Evolutionary conservation across 768 basidiomycete genomes (phyloP).

Genomic region (Lentinula lateritia): DNA sequence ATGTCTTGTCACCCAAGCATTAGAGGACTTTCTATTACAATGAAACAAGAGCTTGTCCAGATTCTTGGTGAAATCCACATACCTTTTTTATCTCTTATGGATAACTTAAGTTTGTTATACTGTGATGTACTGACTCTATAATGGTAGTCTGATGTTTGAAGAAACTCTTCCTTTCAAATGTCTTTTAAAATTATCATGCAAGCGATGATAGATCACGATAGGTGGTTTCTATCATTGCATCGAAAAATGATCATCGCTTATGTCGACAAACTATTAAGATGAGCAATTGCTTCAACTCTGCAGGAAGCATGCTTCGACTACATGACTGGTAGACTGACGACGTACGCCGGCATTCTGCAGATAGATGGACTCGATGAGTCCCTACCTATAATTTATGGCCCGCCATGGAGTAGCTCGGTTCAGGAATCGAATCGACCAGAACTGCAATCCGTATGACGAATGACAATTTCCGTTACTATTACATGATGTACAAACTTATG

Average conservation of each 20-base stretch:
- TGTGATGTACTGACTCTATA: too few relatives aligned
- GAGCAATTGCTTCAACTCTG: not conserved
- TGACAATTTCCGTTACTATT: not conserved
- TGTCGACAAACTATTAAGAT: not conserved
- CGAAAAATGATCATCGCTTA: not conserved
- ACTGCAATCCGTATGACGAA: not conserved
- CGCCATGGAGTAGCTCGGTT: too few relatives aligned
- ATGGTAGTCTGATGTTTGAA: too few relatives aligned
- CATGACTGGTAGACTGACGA: not conserved
- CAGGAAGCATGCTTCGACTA: not conserved
- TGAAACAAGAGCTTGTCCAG: not conserved
- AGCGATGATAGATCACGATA: not conserved
- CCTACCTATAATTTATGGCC: too few relatives aligned
- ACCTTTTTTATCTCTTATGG: not conserved
- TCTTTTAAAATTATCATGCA: not conserved
- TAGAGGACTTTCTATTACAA: not conserved
- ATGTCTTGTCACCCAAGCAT: not conserved
- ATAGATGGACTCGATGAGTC: too few relatives aligned
- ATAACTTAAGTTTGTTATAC: not conserved
- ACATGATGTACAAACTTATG: not conserved
- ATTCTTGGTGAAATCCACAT: not conserved
- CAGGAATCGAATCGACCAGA: not conserved
- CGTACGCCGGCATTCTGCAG: too few relatives aligned
- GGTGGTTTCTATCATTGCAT: not conserved
- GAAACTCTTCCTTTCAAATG: too few relatives aligned